These are phyloP conservation scores for Trichophyton mentagrophytes DNA, from an alignment of 2,329 filamentous ascomycete species.

Conservation along the genomic window DNA sequence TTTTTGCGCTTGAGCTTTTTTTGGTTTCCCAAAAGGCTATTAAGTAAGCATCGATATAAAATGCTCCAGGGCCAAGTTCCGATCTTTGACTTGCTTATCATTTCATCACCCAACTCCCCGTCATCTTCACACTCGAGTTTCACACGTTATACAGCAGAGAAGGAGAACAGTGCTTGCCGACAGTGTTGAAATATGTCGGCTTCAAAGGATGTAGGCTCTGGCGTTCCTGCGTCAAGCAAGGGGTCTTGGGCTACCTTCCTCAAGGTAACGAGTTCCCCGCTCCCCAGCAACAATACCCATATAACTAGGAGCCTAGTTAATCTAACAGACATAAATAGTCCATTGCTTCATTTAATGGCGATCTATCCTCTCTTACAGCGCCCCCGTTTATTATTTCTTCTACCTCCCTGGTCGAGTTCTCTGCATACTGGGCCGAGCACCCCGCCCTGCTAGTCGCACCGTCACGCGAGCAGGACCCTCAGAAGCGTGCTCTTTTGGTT, in stretches of 20 bases:
- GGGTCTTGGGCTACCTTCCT: slow-evolving; percentile 38
- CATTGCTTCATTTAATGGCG: slow-evolving; percentile 69
- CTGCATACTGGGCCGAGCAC: slow-evolving; percentile 71
- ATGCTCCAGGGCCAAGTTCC: background rate
- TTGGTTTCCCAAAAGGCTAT: background rate
- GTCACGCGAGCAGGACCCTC: slow-evolving; percentile 62
- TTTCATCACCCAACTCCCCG: background rate
- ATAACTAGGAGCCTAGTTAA: background rate
- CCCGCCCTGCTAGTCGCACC: slow-evolving; percentile 69
- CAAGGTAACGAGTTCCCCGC: slow-evolving; percentile 24
- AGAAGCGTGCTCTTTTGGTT: slow-evolving; percentile 74
- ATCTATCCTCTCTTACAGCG: slow-evolving; percentile 66
- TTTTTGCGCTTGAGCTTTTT: background rate
- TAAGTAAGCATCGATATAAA: background rate
- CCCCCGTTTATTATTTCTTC: slow-evolving; percentile 72
- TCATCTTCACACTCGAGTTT: background rate
- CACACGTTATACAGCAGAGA: background rate
- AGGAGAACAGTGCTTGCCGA: background rate
- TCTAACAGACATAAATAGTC: slow-evolving; percentile 32
- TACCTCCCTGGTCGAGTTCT: slow-evolving; percentile 68
- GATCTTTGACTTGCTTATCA: background rate
- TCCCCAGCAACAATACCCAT: background rate
- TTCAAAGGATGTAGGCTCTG: slow-evolving; percentile 29
- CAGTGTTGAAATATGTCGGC: background rate
- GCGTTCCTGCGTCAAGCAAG: slow-evolving; percentile 31